Base-by-base conservation (phyloP, 2,329 filamentous ascomycete species). In the Cercospora janseana region DNA sequence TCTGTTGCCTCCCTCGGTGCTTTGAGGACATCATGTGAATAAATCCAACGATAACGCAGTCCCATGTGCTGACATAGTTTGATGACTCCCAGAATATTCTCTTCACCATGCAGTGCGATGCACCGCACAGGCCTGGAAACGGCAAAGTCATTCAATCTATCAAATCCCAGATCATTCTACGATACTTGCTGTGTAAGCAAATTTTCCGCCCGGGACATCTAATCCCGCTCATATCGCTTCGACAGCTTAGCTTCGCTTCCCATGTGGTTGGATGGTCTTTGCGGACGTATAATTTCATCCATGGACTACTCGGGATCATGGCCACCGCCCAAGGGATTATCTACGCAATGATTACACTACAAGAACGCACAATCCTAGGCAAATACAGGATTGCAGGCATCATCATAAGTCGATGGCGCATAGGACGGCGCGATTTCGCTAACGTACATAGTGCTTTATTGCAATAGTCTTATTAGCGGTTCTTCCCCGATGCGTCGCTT, bases 301-400 rank as follows among this genome's bases (percentile, higher is more conserved):
- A 46, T 20, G 7, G 23, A 27, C 24, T 9, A 8, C 43, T 46
- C 43, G 43, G 43, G 13, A 28, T 46, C 13, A 46, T 46, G 13
- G 29, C 43, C 7, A 46, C 29, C 4, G 18, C 28, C 13, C 21
- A 46, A 13, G 43, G 18, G 24, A 20, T 28, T 8, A 10, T 46
- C 16, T 13, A 46, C 16, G 43, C 6, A 16, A 23, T 26, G 2
- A 46, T 46, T 27, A 15, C n/a, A 28, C 16, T 46, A 10, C 29
- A 46, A 26, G 20, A 20, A 18, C 20, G 20, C 16, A 46, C 13
- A 24, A 42, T 42, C 23, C 4, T 26, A 42, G 21, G 43, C 43
- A 46, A 27, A 18, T 7, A 35, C n/a, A 16, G 43, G 13, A 46
- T 46, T 37, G 29, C 35, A 4, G 43, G 43, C 7, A 35, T 37